Evolutionary conservation across 2,329 filamentous ascomycete species (phyloP), one percentile per base, ranked within the genome.

Genomic region (Domatiomyces globalis): DNA sequence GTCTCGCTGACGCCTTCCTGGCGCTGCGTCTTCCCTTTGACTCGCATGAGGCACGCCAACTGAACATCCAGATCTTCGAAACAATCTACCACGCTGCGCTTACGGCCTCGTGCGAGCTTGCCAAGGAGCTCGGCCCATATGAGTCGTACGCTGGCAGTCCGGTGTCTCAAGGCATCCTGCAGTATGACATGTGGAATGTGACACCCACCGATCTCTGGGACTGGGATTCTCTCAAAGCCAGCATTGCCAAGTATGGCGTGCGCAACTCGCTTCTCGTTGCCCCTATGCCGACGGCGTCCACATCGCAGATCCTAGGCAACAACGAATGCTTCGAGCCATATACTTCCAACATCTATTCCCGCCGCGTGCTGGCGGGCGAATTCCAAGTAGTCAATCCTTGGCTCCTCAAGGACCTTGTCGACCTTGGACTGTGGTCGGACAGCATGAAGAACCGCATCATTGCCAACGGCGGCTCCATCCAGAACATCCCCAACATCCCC

Each of bases 391-490:
- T 98, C 69, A 98, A 98, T 76, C 92, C 92, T 49, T 98, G 92
- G 92, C 73, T 98, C 57, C 81, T 98, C 55, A 95, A 95, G 77
- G 92, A 98, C 64, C 81, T 98, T 27, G 92, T 98, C 61, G 92
- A 98, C 66, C 86, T 95, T 74, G 92, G 92, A 55, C 78, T 98
- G 45, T 98, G 92, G 92, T 95, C 90, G 46, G 90, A 98, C 72
- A 87, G 88, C 74, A 98, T 98, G 92, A 98, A 98, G 83, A 98
- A 98, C 77, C 88, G 92, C 63, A 98, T 98, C 77, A 98, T 98
- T 64, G 85, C 92, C 52, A 90, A 95, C 56, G 87, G 87, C 60
- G 92, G 92, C 60, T 96, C 90, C 18, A 85, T 98, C 51, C 92
- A 96, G 71, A 90, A 92, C 70, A 90, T 98, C 57, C 86, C 90